Percentiles rank a stretch among this genome's conserved stretches.
These are phyloP conservation scores for Ganoderma lingzhi DNA, from an alignment of 1,284 basidiomycete species.

Conservation along the genomic window DNA sequence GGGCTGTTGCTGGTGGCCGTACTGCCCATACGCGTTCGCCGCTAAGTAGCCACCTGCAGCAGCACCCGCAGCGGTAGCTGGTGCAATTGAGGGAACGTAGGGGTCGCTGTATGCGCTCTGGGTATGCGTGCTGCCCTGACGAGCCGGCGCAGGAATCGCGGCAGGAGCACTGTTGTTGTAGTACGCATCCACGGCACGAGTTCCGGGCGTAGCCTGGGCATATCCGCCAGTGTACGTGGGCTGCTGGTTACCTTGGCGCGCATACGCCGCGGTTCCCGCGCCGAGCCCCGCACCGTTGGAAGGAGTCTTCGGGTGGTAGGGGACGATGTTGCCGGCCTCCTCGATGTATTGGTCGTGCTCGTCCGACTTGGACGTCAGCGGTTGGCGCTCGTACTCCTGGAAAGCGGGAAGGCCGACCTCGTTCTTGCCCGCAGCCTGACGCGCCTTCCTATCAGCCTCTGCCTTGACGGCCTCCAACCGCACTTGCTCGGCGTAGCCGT, in stretches of 20 bases:
- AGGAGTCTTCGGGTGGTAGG: conserved; percentile 31
- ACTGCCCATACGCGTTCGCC: conserved; percentile 38
- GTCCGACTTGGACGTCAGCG: conserved; percentile 56
- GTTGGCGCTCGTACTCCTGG: conserved; percentile 69
- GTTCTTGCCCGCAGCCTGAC: conserved; percentile 54
- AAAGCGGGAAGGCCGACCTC: conserved; percentile 81
- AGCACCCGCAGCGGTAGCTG: conserved; percentile 36
- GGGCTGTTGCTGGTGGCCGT: conserved; percentile 42
- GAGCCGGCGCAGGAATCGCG: conserved; percentile 44
- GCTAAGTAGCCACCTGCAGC: conserved; percentile 30
- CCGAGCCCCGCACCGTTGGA: conserved; percentile 35
- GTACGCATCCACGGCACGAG: conserved; percentile 78
- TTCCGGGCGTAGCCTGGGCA: conserved; percentile 65
- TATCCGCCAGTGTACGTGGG: conserved; percentile 61
- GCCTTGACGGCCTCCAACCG: conserved; percentile 84
- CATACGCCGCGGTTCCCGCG: conserved; percentile 37
- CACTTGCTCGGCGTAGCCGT: conserved; percentile 65
- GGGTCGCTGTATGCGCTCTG: conserved; percentile 50
- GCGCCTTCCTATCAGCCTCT: conserved; percentile 80
- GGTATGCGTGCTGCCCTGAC: conserved; percentile 54
- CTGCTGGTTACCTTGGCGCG: conserved; percentile 36
- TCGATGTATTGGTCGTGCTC: conserved; percentile 48
- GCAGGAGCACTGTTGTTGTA: conserved; percentile 53
- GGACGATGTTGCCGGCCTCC: conserved; percentile 61
- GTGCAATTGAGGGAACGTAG: conserved; percentile 24